These are phyloP conservation scores for Trifolium fragiferum DNA, from an alignment of 306 rosid species.

Conservation along the genomic window DNA sequence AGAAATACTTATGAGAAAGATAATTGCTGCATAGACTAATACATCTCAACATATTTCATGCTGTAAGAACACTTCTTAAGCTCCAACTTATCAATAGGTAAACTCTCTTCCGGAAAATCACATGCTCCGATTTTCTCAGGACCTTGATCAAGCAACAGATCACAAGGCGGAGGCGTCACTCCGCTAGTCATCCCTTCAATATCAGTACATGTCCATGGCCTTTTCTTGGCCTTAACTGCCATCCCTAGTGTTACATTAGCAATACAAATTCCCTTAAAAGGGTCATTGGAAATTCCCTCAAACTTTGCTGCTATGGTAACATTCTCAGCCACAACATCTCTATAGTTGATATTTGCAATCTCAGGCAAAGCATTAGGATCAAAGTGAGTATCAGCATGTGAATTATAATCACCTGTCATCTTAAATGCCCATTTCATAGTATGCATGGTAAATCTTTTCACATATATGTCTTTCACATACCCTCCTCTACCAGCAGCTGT, in stretches of 20 bases:
- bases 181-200: slow-evolving; percentile 70
- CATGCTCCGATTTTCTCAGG: slow-evolving; percentile 55
- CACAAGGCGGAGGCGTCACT: slow-evolving; percentile 77
- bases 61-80: slow-evolving; percentile 62
- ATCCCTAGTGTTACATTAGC: slow-evolving; percentile 76
- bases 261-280: slow-evolving; percentile 78
- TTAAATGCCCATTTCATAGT: slow-evolving; percentile 90
- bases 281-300: slow-evolving; percentile 74
- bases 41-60: slow-evolving; percentile 32
- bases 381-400: slow-evolving; percentile 72
- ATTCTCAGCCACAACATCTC: slow-evolving; percentile 74
- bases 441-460: slow-evolving; percentile 63
- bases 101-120: slow-evolving; percentile 62
- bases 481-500: slow-evolving; percentile 89
- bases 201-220: slow-evolving; percentile 77
- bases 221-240: slow-evolving; percentile 82
- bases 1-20: slow-evolving; percentile 24
- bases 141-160: slow-evolving; percentile 64
- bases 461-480: slow-evolving; percentile 76
- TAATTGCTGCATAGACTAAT: slow-evolving; percentile 33
- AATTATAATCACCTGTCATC: slow-evolving; percentile 85
- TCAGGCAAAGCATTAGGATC: slow-evolving; percentile 79
- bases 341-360: slow-evolving; percentile 64
- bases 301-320: slow-evolving; percentile 77
- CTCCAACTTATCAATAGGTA: slow-evolving; percentile 69